These are phyloP conservation scores for Monosporascus sp. DNA, from an alignment of 2,329 filamentous ascomycete genomes.

Conservation along the genomic window DNA sequence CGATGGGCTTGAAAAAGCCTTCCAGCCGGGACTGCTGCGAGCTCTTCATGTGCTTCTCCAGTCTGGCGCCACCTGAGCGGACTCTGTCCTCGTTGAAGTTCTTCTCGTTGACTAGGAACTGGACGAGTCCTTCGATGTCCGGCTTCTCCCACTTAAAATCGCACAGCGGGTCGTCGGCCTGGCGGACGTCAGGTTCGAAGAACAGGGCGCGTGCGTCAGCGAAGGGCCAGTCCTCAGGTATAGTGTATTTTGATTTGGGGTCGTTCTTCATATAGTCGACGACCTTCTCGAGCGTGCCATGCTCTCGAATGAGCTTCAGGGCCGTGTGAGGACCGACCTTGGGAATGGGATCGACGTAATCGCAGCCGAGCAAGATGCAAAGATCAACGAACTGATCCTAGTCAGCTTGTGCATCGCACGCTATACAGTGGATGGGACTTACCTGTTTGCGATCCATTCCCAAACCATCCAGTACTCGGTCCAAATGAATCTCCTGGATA, in stretches of 20 bases:
- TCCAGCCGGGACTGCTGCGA: constrained; percentile 88
- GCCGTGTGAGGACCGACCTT: constrained; percentile 91
- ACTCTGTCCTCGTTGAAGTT: constrained; percentile 96
- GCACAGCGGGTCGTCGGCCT: constrained; percentile 78
- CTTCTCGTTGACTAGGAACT: constrained; percentile 89
- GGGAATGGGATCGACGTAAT: constrained; percentile 94
- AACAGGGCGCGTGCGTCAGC: constrained; percentile 88
- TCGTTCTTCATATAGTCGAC: constrained; percentile 75
- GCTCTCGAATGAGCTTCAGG: constrained; percentile 88
- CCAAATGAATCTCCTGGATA: constrained; percentile 88
- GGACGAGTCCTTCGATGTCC: constrained; percentile 81
- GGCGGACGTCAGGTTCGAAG: constrained; percentile 81
- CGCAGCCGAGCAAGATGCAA: constrained; percentile 94
- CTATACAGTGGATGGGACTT: constrained; percentile 16
- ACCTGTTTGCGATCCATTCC: constrained; percentile 85
- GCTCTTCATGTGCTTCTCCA: constrained; percentile 87
- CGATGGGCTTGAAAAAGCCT: constrained; percentile 92
- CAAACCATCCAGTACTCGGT: constrained; percentile 80
- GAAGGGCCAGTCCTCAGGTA: constrained; percentile 97
- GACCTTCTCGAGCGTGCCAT: constrained; percentile 82
- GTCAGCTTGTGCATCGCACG: neutral
- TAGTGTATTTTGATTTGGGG: constrained; percentile 70
- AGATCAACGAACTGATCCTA: constrained; percentile 81
- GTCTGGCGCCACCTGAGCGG: constrained; percentile 66
- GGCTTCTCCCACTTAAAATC: constrained; percentile 98